These are phyloP conservation scores for Apiospora phragmitis DNA, from an alignment of 2,329 filamentous ascomycete genomes.

Conservation along the genomic window DNA sequence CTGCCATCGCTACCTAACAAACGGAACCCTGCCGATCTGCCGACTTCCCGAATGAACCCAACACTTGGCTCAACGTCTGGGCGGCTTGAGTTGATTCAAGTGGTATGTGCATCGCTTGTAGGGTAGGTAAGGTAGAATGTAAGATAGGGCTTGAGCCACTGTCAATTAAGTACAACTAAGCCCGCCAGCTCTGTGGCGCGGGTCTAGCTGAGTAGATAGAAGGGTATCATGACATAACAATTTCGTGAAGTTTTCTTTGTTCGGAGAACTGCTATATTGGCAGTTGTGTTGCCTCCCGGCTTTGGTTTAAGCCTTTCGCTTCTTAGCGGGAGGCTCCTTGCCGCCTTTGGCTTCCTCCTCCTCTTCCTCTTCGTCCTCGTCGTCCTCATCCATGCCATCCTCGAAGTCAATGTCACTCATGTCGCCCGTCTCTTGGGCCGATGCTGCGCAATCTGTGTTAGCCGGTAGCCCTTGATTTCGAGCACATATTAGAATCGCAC, in stretches of 20 bases:
- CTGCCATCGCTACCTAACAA: not conserved
- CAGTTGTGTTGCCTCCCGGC: not conserved
- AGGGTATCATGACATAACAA: constrained; percentile 26
- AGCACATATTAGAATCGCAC: constrained; percentile 35
- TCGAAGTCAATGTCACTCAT: constrained; percentile 57
- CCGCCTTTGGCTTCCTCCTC: not conserved
- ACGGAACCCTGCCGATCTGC: not conserved
- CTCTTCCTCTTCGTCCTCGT: constrained; percentile 13
- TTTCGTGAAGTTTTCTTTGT: constrained; percentile 45
- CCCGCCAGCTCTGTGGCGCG: not conserved
- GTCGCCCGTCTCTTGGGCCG: constrained; percentile 57
- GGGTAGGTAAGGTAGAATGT: not conserved
- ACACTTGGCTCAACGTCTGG: not conserved
- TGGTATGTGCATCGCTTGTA: not conserved
- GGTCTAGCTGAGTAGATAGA: constrained; percentile 1
- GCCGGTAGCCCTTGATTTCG: not conserved
- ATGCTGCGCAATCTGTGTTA: constrained; percentile 15
- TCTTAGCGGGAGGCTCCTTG: constrained; percentile 16
- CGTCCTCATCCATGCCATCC: constrained; percentile 30
- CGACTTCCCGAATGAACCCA: not conserved
- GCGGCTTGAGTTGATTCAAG: not conserved
- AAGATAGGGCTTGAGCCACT: not conserved
- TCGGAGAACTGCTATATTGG: not conserved
- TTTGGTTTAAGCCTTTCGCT: constrained; percentile 14
- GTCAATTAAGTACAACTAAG: not conserved